Conservation (phyloP, 306 rosid species). For the Pyrus betulifolia region DNA sequence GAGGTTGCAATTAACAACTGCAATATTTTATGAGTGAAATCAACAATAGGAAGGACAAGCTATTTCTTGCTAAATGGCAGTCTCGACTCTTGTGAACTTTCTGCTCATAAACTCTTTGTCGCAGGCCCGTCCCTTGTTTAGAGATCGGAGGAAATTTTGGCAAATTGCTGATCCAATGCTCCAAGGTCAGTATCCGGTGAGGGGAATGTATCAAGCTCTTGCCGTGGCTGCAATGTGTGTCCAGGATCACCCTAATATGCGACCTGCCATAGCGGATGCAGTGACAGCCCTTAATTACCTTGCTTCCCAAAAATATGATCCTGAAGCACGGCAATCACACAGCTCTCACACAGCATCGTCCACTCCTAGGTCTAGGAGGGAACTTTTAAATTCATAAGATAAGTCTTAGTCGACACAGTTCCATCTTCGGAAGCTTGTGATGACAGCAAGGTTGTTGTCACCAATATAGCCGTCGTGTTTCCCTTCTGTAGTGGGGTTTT, state of each 20-base stretch:
- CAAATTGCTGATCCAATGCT: constrained; percentile 51
- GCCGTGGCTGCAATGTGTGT: constrained; percentile 61
- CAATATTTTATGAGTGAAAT: background rate
- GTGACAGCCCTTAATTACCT: constrained; percentile 51
- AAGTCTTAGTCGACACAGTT: constrained; percentile 3
- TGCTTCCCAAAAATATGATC: constrained; percentile 41
- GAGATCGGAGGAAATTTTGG: constrained; percentile 41
- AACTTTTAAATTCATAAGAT: constrained; percentile 13
- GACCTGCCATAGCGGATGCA: constrained; percentile 52
- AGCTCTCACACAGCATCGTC: constrained; percentile 14
- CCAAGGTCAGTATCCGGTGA: constrained; percentile 49
- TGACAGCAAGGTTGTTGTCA: background rate
- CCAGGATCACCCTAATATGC: constrained; percentile 54
- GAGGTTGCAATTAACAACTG: background rate
- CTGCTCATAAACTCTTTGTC: constrained; percentile 1
- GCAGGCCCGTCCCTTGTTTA: constrained; percentile 54
- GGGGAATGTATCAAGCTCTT: constrained; percentile 56
- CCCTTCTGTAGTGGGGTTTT: background rate
- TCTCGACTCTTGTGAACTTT: background rate
- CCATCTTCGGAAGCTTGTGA: background rate
- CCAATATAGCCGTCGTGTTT: background rate
- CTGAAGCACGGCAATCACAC: constrained; percentile 27
- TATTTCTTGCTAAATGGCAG: background rate
- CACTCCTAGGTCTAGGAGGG: constrained; percentile 42
- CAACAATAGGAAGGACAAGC: background rate